phyloP scores from a whole-genome alignment of 1,284 basidiomycete genomes.

The Erythrobasidium hasegawianum region DNA sequence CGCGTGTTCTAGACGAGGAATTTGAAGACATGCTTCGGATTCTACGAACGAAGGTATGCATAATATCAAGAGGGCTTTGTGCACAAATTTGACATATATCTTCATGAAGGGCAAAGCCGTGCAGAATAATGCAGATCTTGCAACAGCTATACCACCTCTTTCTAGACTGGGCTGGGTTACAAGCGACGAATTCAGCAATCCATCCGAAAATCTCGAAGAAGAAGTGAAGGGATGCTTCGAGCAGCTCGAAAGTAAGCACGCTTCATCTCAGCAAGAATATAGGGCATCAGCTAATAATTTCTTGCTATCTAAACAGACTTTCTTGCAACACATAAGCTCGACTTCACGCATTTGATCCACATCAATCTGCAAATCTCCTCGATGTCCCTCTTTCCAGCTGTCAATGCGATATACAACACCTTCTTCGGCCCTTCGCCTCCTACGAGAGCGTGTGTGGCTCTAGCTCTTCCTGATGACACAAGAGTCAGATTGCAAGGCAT shows the following conservation, averaged over 20 bases:
- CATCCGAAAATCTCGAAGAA: conserved; percentile 19
- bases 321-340: conserved; percentile 55
- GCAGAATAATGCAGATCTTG: too few species aligned
- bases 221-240: conserved; percentile 37
- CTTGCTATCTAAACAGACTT: conserved; percentile 54
- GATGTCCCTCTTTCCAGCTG: conserved; percentile 68
- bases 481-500: conserved; percentile 70
- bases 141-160: too few species aligned
- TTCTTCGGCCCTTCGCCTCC: conserved; percentile 91
- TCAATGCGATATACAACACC: conserved; percentile 72
- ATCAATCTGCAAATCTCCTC: conserved; percentile 80
- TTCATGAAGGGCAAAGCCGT: too few species aligned
- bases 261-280: background rate
- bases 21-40: conserved; percentile 22
- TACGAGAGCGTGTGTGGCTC: conserved; percentile 82
- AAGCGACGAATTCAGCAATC: conserved; percentile 3
- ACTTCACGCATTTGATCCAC: conserved; percentile 60
- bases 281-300: too few species aligned
- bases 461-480: conserved; percentile 60
- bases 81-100: too few species aligned
- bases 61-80: too few species aligned
- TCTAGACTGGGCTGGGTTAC: too few species aligned
- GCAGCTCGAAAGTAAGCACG: conserved; percentile 55
- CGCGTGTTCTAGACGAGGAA: conserved; percentile 54
- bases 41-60: background rate